Base-by-base conservation (phyloP, 805 yeast species). In the Candida gorgasii region DNA sequence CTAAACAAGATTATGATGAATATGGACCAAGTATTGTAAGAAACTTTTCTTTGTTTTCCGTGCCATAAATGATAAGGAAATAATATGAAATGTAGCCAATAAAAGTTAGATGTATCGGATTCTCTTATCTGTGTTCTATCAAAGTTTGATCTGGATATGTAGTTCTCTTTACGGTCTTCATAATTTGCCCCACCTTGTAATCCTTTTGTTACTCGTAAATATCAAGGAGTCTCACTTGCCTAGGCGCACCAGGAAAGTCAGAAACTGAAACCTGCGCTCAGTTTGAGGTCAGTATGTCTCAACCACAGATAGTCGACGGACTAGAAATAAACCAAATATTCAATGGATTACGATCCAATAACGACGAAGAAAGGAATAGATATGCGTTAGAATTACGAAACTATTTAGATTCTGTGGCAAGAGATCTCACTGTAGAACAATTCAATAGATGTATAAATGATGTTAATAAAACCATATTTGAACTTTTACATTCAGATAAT, bases 11-110 rank as follows among this genome's bases (percentile, higher is more conserved):
- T 61, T 93, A 93, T 66, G 99, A 93, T 60, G 99, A 93, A 70
- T 84, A 84, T 59, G 99, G 99, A 24, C 99, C 99, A 44, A 87
- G 86, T 57, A 93, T 93, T 58, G 99, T 95, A 35, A 84, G 99
- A 73, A 90, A 92, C 78, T 93, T 93, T 64, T 89, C 97, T 38
- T 75, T 93, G 50, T 92, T 93, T 75, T 84, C 88, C 60, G 95
- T 89, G 58, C 95, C 95, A 69, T 85, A 32, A 17, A 20, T 26
- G 30, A 27, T 27, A 27, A 14, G 12, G 30, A 13, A 7, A 13
- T 27, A 27, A 5, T 7, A 13, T 13, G 30, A 13, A 27, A 9
- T 12, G 8, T 11, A 24, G 13, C n/a, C 18, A 31, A 31, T 31
- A 31, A 31, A 31, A 31, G 35, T 31, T 31, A 31, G 35, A 31